These are phyloP conservation scores for Maudiozyma barnettii DNA, from an alignment of 805 yeast species.

Conservation along the genomic window DNA sequence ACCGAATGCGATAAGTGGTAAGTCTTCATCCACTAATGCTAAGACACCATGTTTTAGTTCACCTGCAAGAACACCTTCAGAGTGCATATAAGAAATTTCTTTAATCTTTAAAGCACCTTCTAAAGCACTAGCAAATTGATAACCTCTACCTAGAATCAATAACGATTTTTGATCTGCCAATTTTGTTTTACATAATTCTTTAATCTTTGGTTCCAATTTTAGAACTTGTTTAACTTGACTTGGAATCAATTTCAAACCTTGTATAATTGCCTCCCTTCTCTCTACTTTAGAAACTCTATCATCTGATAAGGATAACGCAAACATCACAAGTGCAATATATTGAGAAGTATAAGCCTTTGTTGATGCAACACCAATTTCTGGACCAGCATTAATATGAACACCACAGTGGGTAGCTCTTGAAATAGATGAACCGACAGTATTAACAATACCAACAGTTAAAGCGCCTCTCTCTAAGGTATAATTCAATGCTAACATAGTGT, in stretches of 20 bases:
- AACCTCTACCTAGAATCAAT: conserved; percentile 91
- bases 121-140: conserved; percentile 91
- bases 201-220: conserved; percentile 61
- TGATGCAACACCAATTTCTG: conserved; percentile 98
- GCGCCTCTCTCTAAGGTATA: conserved; percentile 97
- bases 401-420: conserved; percentile 98
- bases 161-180: conserved; percentile 78
- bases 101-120: conserved; percentile 98
- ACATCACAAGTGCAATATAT: conserved; percentile 92
- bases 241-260: conserved; percentile 77
- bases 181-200: conserved; percentile 59
- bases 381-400: conserved; percentile 98
- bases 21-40: conserved; percentile 87
- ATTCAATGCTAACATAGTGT: conserved; percentile 87
- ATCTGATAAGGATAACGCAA: conserved; percentile 89
- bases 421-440: conserved; percentile 93
- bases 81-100: conserved; percentile 97
- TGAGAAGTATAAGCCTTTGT: conserved; percentile 99
- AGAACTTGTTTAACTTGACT: conserved; percentile 74
- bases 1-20: conserved; percentile 93
- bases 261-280: conserved; percentile 79
- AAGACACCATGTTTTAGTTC: conserved; percentile 97
- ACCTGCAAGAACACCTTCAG: conserved; percentile 98
- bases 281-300: conserved; percentile 68
- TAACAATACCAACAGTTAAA: conserved; percentile 92